Conservation (phyloP, 495 filamentous ascomycete genomes). For the Aspergillus coremiiformis region DNA sequence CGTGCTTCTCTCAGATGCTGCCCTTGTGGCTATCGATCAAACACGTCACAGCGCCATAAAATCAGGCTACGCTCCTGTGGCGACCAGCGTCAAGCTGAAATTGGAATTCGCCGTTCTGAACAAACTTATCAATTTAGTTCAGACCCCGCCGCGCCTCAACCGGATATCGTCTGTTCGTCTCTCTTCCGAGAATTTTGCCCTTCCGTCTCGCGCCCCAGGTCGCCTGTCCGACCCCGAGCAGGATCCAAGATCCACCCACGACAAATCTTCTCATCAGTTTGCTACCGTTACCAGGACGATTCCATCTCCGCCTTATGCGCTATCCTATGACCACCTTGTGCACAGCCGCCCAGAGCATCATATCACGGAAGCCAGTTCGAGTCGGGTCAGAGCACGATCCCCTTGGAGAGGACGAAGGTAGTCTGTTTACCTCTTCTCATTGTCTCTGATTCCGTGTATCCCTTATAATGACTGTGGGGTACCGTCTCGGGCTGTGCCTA, state of each 20-base stretch:
- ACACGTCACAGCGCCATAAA: constrained; percentile 31
- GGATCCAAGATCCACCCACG: neutral
- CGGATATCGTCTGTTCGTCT: neutral
- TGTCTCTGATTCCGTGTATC: neutral
- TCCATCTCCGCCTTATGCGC: neutral
- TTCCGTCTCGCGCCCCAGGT: neutral
- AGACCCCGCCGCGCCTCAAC: neutral
- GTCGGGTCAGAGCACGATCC: neutral
- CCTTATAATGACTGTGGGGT: no score
- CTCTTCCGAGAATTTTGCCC: neutral
- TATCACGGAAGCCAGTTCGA: neutral
- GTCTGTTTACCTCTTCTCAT: neutral
- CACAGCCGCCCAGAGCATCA: neutral
- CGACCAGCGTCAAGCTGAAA: constrained; percentile 47
- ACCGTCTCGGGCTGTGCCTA: no score
- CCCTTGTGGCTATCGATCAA: constrained; percentile 30
- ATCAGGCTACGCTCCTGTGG: constrained; percentile 33
- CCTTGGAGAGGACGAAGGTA: neutral
- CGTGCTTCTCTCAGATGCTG: constrained; percentile 31
- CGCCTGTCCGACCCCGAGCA: neutral
- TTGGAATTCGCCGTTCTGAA: constrained; percentile 47
- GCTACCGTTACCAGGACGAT: neutral
- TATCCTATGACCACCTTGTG: neutral
- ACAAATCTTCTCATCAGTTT: neutral
- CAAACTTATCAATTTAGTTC: constrained; percentile 26